Conservation (phyloP, 2,329 filamentous ascomycete species). For the Pseudogymnoascus sp. region DNA sequence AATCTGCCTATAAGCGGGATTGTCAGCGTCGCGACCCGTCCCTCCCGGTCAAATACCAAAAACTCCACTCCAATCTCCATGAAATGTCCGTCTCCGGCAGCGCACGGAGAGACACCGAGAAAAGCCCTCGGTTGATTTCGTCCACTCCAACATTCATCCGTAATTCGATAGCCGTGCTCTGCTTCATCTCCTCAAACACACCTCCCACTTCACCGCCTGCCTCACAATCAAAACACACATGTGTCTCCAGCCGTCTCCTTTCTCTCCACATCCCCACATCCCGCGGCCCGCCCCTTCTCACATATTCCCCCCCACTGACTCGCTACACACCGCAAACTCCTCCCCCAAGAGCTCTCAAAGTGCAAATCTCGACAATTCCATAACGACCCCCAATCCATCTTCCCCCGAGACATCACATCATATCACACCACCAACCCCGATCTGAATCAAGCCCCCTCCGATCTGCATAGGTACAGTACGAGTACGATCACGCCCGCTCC, state of each 20-base stretch:
- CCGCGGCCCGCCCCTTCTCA: not conserved
- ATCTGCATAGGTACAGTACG: not conserved
- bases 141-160: not conserved
- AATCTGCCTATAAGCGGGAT: not conserved
- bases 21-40: not conserved
- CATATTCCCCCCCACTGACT: not conserved
- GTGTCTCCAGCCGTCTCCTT: not conserved
- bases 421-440: not conserved
- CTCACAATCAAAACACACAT: not conserved
- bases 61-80: not conserved
- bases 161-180: too few species aligned
- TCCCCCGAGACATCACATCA: not conserved
- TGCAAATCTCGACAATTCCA: not conserved
- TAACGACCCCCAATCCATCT: not conserved
- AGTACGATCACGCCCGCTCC: not conserved
- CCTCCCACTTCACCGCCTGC: not conserved
- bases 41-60: not conserved
- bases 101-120: not conserved
- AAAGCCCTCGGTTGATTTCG: not conserved
- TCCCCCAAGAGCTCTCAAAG: not conserved
- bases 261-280: not conserved
- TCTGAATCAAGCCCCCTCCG: not conserved
- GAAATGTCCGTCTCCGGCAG: not conserved
- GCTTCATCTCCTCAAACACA: not conserved
- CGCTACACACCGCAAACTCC: not conserved